Evolutionary conservation across 352 stramenopile species (phyloP), one percentile per base, ranked within the genome.

Genomic region (Halophytophthora polymorphica): DNA sequence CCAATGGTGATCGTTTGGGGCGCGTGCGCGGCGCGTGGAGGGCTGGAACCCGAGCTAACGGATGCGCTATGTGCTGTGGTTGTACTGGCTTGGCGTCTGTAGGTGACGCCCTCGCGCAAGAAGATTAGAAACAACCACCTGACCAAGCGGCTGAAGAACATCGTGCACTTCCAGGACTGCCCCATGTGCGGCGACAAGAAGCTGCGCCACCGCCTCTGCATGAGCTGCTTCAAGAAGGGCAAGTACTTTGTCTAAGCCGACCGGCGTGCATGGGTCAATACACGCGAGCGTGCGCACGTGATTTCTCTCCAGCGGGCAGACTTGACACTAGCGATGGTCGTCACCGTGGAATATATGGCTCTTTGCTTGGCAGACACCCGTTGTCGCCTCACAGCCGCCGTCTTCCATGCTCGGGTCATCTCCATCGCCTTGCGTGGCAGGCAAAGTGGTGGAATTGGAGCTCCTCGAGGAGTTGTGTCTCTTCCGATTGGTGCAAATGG

Each of bases 191-290:
- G 81, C 50, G 73, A 88, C 59, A 95, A 95, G 80, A 95, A 95
- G 61, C 65, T 95, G 35, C 81, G 84, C 63, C 84, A 95, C 64
- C 83, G 84, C 49, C 55, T 95, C 43, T 95, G 84, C 76, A 95
- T 95, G 82, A 89, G 76, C 70, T 95, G 84, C 72, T 95, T 90
- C 73, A 95, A 95, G 77, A 93, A 95, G 74, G 84, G 84, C 74
- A 92, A 83, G 63, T 95, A 95, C 70, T 95, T 95, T 71, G 78
- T 86, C 57, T 91, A 87, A 64, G 56, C 31, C 18, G 45, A 50
- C 11, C 21, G 19, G 28, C 14, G 35, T 19, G 35, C 14, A n/a
- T 2, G 33, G 33, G 25, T 31, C 25, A 31, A 31, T 31, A 31
- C 25, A 31, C 25, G 25, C 25, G 25, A 4, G 25, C 25, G 25